Conservation (phyloP, 148 eudicot species). For the Camellia japonica region DNA sequence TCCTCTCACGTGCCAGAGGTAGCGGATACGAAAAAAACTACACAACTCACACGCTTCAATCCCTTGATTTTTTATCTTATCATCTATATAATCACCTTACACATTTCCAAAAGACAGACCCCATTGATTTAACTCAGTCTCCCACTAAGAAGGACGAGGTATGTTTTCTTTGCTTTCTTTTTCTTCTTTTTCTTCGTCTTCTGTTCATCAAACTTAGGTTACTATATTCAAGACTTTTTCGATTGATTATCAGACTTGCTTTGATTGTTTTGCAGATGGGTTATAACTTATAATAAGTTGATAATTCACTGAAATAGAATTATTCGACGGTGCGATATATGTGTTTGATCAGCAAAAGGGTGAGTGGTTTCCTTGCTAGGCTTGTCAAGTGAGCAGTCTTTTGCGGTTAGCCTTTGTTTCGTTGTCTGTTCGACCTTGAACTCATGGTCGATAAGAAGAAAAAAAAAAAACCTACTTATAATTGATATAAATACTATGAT, state of each 20-base stretch:
- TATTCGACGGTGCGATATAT: background rate
- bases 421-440: constrained; percentile 32
- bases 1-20: constrained; percentile 20
- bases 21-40: background rate
- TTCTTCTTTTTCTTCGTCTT: background rate
- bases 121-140: background rate
- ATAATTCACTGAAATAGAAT: background rate
- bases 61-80: background rate
- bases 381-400: constrained; percentile 25
- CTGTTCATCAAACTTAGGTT: too few species aligned
- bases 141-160: background rate
- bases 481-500: too few species aligned
- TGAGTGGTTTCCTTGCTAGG: constrained; percentile 28
- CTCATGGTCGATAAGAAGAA: background rate
- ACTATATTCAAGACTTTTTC: too few species aligned
- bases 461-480: background rate
- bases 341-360: background rate
- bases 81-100: constrained; percentile 6
- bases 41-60: background rate
- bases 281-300: background rate
- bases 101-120: background rate
- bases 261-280: constrained; percentile 3
- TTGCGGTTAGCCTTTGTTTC: constrained; percentile 24
- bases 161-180: background rate
- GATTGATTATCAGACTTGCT: background rate